Evolutionary conservation across 176 grass and related monocot genomes (phyloP), one percentile per base, ranked within the genome.

Genomic region (Eragrostis nindensis): DNA sequence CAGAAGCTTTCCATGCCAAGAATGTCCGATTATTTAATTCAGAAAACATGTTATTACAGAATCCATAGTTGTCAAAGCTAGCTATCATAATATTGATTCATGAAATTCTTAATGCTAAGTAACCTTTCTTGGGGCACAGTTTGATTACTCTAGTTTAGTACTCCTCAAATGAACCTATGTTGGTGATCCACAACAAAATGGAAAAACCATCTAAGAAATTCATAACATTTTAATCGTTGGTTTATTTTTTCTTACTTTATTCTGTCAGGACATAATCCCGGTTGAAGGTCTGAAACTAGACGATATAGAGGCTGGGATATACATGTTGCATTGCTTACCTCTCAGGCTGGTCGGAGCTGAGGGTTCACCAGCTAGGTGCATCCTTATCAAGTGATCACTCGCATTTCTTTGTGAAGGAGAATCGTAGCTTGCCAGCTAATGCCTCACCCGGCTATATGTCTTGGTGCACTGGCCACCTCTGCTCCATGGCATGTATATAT

Each of bases 251-350:
- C 56, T 32, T 76, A n/a, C 5, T 17, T 52, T 89, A 49, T 59
- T 81, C 73, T 88, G 19, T 55, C 82, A 94, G 94, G 92, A 94
- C 70, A 97, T 94, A 21, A 97, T 97, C 45, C 85, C 87, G 14
- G 82, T 97, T 1, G 91, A 97, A 92, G 76, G 49, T 61, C 82
- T 94, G 66, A 97, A 94, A 11, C 82, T 97, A 64, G 91, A 94
- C 14, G 73, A 86, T n/a, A 46, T 94, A 53, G 36, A 86, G 43
- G 62, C 80, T 5, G 94, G 94, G 64, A 32, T 94, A 88, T 97
- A 97, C 87, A 85, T 70, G 77, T 65, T 97, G 56, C 89, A 94
- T n/a, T 97, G 94, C 87, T 82, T 97, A 81, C 94, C 91, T 57
- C 82, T 94, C 5, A 87, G 89, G 68, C 66, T 97, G 67, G 77